phyloP scores from a whole-genome alignment of 2,329 filamentous ascomycete genomes.

The Paecilomyces niveus region DNA sequence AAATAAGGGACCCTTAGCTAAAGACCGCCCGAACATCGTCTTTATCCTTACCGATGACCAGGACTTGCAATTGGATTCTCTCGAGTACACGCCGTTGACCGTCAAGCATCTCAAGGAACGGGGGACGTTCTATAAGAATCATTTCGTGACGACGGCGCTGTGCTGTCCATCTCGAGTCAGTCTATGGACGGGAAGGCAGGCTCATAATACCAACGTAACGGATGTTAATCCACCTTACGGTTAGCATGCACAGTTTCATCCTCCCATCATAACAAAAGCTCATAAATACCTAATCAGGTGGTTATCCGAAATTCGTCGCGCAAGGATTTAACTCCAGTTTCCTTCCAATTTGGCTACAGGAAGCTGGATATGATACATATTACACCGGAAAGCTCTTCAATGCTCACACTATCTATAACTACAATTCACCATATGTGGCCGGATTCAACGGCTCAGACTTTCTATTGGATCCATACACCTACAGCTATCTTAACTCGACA shows the following conservation, averaged over 20 bases:
- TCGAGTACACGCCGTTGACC: conserved; percentile 54
- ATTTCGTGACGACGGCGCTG: conserved; percentile 60
- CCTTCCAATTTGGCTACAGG: conserved; percentile 47
- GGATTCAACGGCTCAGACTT: conserved; percentile 38
- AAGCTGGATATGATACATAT: conserved; percentile 47
- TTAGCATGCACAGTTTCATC: conserved; percentile 15
- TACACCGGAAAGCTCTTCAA: conserved; percentile 54
- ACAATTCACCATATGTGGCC: conserved; percentile 31
- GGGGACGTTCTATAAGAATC: conserved; percentile 54
- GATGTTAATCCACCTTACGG: conserved; percentile 48
- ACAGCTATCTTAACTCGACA: conserved; percentile 59
- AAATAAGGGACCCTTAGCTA: background rate
- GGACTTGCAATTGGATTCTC: conserved; percentile 54
- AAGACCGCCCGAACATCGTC: conserved; percentile 49
- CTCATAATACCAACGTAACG: conserved; percentile 67
- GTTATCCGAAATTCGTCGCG: conserved; percentile 46
- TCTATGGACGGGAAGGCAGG: conserved; percentile 58
- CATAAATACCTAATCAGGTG: conserved; percentile 13
- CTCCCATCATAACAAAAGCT: background rate
- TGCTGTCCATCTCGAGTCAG: conserved; percentile 63
- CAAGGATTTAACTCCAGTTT: conserved; percentile 46
- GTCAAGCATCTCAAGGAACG: conserved; percentile 50
- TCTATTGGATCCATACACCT: conserved; percentile 47
- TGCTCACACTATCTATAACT: conserved; percentile 43
- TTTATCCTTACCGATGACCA: conserved; percentile 65